These are phyloP conservation scores for Suillus paluster DNA, from an alignment of 768 basidiomycete genomes.

Conservation along the genomic window DNA sequence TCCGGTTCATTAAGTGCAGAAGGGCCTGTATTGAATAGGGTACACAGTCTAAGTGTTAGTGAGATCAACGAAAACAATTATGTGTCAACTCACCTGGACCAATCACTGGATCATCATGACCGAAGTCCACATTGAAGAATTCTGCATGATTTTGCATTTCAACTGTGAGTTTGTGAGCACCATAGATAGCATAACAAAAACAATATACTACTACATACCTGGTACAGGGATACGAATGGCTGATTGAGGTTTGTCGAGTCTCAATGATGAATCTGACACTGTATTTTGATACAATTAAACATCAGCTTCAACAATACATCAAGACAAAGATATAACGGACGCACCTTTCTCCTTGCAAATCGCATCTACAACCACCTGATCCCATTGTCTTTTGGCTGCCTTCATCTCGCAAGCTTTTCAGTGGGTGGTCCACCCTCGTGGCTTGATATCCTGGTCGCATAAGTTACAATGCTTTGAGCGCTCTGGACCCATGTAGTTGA, in stretches of 20 bases:
- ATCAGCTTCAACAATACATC: neutral
- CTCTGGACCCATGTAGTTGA: constrained; percentile 2
- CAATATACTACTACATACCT: neutral
- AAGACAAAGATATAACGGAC: neutral
- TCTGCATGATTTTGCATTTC: neutral
- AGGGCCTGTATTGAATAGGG: constrained; percentile 2
- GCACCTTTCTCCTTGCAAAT: neutral
- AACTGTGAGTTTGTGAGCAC: neutral
- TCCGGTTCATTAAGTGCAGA: neutral
- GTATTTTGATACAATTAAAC: neutral
- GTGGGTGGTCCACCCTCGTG: neutral
- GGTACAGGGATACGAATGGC: neutral
- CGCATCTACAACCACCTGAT: neutral
- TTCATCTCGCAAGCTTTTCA: neutral
- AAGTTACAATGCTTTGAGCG: neutral
- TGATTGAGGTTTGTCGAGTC: neutral
- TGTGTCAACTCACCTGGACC: neutral
- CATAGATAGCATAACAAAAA: neutral
- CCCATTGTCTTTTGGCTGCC: neutral
- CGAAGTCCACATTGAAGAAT: neutral
- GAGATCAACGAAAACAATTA: neutral
- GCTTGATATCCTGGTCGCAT: neutral
- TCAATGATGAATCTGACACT: neutral
- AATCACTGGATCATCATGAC: neutral
- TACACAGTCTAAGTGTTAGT: neutral